phyloP scores from a whole-genome alignment of 1,284 basidiomycete species.

The Microbotryum intermedium region DNA sequence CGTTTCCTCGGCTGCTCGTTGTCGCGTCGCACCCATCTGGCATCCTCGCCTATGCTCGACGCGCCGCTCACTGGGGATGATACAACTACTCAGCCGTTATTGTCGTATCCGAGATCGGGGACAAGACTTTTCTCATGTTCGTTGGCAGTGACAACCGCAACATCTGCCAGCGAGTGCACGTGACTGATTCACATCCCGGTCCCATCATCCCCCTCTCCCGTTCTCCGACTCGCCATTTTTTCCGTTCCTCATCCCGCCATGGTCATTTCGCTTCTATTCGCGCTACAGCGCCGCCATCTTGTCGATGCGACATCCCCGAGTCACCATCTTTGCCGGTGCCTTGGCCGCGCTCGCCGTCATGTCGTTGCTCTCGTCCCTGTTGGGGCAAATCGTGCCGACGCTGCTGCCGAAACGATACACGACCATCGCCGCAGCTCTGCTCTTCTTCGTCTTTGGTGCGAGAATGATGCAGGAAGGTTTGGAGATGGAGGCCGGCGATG shows the following conservation, averaged over 20 bases:
- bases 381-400: slow-evolving; percentile 75
- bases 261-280: background rate
- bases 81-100: slow-evolving; percentile 11
- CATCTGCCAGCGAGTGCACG: background rate
- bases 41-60: background rate
- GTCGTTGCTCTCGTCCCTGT: slow-evolving; percentile 77
- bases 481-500: slow-evolving; percentile 62
- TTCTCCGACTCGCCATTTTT: background rate
- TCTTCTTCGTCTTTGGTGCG: slow-evolving; percentile 78
- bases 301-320: slow-evolving; percentile 82
- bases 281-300: slow-evolving; percentile 65
- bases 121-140: slow-evolving; percentile 92
- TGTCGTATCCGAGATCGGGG: slow-evolving; percentile 52
- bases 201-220: background rate
- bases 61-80: slow-evolving; percentile 4
- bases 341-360: slow-evolving; percentile 82
- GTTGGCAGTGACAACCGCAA: background rate
- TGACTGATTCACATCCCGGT: background rate
- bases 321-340: slow-evolving; percentile 80
- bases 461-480: slow-evolving; percentile 76
- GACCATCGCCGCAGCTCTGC: slow-evolving; percentile 62
- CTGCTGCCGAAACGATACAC: slow-evolving; percentile 73
- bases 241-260: background rate
- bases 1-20: background rate
- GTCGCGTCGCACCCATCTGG: background rate